Evolutionary conservation across 192 early-diverging fungal genomes (phyloP), one percentile per base, ranked within the genome.

Genomic region (Podila minutissima): DNA sequence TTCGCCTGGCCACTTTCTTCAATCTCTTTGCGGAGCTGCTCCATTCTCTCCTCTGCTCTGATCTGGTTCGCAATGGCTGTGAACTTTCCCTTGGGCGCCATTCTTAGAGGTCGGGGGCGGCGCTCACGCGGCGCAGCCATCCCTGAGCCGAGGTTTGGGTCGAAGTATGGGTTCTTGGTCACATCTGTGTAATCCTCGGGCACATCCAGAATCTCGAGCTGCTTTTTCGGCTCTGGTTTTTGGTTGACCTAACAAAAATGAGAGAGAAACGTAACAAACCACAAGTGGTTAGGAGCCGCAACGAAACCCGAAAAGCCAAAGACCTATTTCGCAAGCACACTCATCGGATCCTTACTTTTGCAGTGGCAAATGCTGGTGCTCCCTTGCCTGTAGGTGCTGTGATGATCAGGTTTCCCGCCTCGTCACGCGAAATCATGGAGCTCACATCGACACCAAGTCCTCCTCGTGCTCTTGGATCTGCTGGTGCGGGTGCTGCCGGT

Each of bases 91-190:
- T 89, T 92, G 35, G 88, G 88, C 11, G 93, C 89, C 88, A 99
- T 98, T 66, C 90, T 89, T 35, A 99, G 88, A 59, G 61, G 66
- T 68, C 86, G 88, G 67, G 59, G 83, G 50, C 51, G 85, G 75
- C 67, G 91, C 83, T 60, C 71, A 75, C 66, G 72, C 37, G 65
- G 84, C 58, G 20, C 83, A 37, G 74, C 78, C 62, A 29, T 71
- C 66, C 53, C 53, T 55, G 53, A 55, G 5, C 72, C 88, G 31
- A 95, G 74, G 7, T 86, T 85, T 5, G 95, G 89, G 74, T 97
- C 94, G 83, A 86, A 95, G 74, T 98, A 98, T 17, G 96, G 95
- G 64, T 97, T 97, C 79, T 97, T 94, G 8, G 86, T 78, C 0
- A 93, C 87, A 68, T 96, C 93, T 10, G 74, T 71, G 13, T 89